phyloP scores from a whole-genome alignment of 1,284 basidiomycete species.

The Singerocomus inundabilis region DNA sequence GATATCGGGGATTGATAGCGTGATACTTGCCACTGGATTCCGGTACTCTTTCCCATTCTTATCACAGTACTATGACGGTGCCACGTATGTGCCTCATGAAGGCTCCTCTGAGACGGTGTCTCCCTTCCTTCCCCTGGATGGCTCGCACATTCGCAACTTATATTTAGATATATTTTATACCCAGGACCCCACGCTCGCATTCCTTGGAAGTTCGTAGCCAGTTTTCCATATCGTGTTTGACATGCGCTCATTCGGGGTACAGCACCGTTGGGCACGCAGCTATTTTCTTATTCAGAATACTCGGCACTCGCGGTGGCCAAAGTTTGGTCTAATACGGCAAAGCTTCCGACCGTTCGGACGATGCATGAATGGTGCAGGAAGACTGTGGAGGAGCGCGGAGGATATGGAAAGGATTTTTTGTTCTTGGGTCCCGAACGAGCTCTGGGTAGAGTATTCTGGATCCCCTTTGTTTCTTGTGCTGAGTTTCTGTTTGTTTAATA shows the following conservation, averaged over 20 bases:
- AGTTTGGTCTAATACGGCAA: constrained; percentile 12
- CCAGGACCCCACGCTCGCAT: constrained; percentile 7
- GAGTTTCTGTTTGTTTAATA: not conserved
- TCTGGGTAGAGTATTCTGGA: not conserved
- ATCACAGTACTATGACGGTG: constrained; percentile 10
- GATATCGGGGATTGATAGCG: constrained; percentile 6
- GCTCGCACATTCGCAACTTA: constrained; percentile 7
- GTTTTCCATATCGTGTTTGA: not conserved
- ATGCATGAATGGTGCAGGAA: constrained; percentile 1
- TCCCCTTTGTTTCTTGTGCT: not conserved
- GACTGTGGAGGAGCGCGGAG: not conserved
- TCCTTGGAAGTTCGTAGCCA: constrained; percentile 1
- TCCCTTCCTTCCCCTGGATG: constrained; percentile 6
- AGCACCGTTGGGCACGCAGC: not conserved
- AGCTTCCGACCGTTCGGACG: not conserved
- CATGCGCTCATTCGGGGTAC: not conserved
- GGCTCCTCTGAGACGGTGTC: not conserved
- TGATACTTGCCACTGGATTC: constrained; percentile 6
- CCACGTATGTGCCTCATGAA: not conserved
- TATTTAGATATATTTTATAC: constrained; percentile 6
- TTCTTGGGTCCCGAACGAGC: not conserved
- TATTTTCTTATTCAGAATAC: not conserved
- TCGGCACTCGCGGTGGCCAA: constrained; percentile 6
- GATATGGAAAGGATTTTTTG: constrained; percentile 4
- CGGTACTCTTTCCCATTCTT: constrained; percentile 13